Base-by-base conservation (phyloP, 345 rosid species). In the Murraya paniculata region DNA sequence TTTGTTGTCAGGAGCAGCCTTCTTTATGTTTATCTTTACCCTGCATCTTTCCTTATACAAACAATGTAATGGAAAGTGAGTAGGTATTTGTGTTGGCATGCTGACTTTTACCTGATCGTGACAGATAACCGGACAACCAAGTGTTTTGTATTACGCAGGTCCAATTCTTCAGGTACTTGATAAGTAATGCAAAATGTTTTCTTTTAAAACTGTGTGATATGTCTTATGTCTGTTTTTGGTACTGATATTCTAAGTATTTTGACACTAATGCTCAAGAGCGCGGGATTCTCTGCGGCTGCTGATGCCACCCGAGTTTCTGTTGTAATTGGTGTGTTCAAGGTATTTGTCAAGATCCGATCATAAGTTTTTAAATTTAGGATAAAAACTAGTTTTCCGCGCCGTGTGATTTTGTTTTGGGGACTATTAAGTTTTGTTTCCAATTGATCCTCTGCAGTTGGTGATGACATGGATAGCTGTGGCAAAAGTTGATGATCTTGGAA, bases 71-170 rank as follows among this genome's bases (percentile, higher is more conserved):
- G 7, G 48, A 61, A 39, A 73, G 38, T 30, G 11, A 53, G 56
- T 55, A 57, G 4, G 50, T 45, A 69, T 14, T 83, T 35, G 75
- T 68, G 38, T 74, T 69, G 33, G n/a, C 76, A 73, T 41, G 50
- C 82, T 82, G 76, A 67, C 74, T 48, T 58, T 56, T n/a, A 57
- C 64, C 39, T 76, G 76, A 69, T 77, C 48, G 58, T 87, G 79
- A 80, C 91, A 95, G 99, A 92, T 95, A 83, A 95, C 99, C 72
- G 99, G 99, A 68, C 99, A 96, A 83, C 99, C 99, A 16, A 96
- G 99, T 85, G 98, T 94, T 72, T 87, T 96, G 65, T 96, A 94
- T 73, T 94, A 96, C 77, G 99, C 99, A 21, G 97, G 98, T 77
- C 81, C 99, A 36, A 96, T 96, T 81, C 92, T 96, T 84, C 98